Base-by-base conservation (phyloP, 306 rosid genomes). In the Trifolium dubium region DNA sequence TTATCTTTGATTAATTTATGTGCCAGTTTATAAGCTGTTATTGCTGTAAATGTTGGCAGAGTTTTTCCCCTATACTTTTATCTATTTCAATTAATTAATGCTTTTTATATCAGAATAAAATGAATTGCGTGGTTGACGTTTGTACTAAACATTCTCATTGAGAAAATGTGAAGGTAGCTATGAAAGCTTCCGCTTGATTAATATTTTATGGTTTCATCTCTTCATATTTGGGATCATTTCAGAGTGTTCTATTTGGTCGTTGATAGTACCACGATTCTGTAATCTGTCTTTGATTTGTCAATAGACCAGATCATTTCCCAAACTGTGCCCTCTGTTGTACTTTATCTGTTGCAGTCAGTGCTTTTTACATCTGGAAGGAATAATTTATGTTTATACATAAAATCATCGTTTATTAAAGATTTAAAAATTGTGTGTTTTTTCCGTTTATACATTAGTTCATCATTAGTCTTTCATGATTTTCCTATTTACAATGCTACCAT, bases 41-140 rank as follows among this genome's bases (percentile, higher is more conserved):
- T 76, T 74, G 79, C 53, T 64, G 14, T 41, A 54, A 17, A 43
- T 30, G 30, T 32, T 58, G 43, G 40, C 41, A 46, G 53, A 11
- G 13, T 58, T 67, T 59, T 49, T 69, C 53, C 30, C 61, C 11
- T 40, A 29, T 46, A 46, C 19, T 41, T 73, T 3, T 44, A 41
- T 59, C 17, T 72, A n/a, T 8, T 58, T 59, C 51, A 67, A 58
- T 68, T 17, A 29, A 29, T 19, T 39, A 49, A 54, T 49, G 28
- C 30, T n/a, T 61, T 62, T 62, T 55, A 34, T 13, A 5, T 47
- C 28, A 62, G 15, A 74, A 47, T 34, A 59, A 14, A 19, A 50
- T 49, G 10, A 63, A 10, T 34, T 61, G 32, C 31, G 18, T 47
- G 31, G 60, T n/a, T 6, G 40, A 37, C 40, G 8, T 8, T 7